phyloP scores from a whole-genome alignment of 1,284 basidiomycete species.

The Tranzscheliella williamsii region DNA sequence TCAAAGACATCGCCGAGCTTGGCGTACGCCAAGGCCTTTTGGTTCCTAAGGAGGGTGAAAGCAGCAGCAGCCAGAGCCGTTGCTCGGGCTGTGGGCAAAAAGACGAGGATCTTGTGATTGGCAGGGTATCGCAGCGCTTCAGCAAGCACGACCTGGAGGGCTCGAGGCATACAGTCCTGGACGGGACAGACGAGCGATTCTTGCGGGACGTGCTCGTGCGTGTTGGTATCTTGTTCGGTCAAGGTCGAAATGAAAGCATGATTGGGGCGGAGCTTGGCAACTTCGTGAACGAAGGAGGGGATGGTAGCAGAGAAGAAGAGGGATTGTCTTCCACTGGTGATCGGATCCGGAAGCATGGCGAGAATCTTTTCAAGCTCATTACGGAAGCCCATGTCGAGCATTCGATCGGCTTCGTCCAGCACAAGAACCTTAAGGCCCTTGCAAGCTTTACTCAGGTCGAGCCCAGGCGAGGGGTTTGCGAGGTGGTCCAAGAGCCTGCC shows the following conservation, averaged over 20 bases:
- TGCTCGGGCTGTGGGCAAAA: conserved; percentile 73
- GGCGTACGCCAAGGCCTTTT: conserved; percentile 7
- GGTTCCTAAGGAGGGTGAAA: conserved; percentile 14
- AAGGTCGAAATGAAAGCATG: conserved; percentile 71
- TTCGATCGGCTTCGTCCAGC: conserved; percentile 65
- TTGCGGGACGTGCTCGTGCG: conserved; percentile 72
- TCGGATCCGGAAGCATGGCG: conserved; percentile 58
- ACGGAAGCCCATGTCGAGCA: conserved; percentile 62
- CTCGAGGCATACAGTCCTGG: conserved; percentile 64
- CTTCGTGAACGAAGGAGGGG: conserved; percentile 61
- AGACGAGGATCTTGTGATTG: conserved; percentile 61
- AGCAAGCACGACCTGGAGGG: conserved; percentile 60
- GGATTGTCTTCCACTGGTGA: conserved; percentile 62
- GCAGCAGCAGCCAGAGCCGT: conserved; percentile 67
- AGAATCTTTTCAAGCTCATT: conserved; percentile 56
- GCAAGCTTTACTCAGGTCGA: conserved; percentile 50
- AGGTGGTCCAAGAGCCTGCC: conserved; percentile 65
- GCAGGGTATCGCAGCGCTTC: conserved; percentile 55
- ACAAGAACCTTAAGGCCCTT: conserved; percentile 60
- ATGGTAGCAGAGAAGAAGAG: conserved; percentile 65
- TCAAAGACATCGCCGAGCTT: conserved; percentile 33
- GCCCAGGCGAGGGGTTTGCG: conserved; percentile 59
- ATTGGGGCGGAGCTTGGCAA: conserved; percentile 57
- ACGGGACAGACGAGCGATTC: conserved; percentile 32
- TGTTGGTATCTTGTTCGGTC: conserved; percentile 69